Conservation (phyloP, 805 yeast species). For the Ogataea nonfermentans region DNA sequence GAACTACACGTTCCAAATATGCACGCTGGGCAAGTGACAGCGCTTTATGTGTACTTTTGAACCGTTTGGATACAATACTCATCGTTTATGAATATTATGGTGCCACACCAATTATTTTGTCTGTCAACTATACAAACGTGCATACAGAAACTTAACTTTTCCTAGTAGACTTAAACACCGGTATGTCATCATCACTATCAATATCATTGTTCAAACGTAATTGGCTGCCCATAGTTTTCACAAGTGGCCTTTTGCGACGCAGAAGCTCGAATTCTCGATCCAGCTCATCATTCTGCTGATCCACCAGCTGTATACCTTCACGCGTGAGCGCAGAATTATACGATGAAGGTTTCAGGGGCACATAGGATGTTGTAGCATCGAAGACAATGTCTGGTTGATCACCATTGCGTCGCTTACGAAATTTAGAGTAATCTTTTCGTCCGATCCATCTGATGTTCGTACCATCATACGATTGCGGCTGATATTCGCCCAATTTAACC, state of each 20-base stretch:
- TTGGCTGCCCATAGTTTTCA: not conserved
- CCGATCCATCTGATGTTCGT: slow-evolving; percentile 15
- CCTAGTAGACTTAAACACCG: slow-evolving; percentile 30
- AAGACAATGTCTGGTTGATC: slow-evolving; percentile 15
- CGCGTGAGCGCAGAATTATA: slow-evolving; percentile 15
- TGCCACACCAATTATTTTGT: not conserved
- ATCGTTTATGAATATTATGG: not conserved
- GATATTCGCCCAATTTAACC: slow-evolving; percentile 1
- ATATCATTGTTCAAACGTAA: not conserved
- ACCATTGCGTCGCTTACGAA: slow-evolving; percentile 11
- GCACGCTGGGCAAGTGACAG: slow-evolving; percentile 58
- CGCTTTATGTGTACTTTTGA: slow-evolving; percentile 25
- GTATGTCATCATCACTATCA: slow-evolving; percentile 32
- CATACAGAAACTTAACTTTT: not conserved
- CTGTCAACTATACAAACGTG: not conserved
- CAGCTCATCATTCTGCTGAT: slow-evolving; percentile 16
- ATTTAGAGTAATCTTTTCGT: slow-evolving; percentile 17
- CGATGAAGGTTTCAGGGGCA: slow-evolving; percentile 13
- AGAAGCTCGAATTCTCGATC: slow-evolving; percentile 17
- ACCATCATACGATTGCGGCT: slow-evolving; percentile 10
- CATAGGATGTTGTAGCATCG: slow-evolving; percentile 20
- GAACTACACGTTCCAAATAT: slow-evolving; percentile 65
- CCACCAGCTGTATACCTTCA: slow-evolving; percentile 14
- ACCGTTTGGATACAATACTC: slow-evolving; percentile 3
- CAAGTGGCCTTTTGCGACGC: slow-evolving; percentile 6